A percentile compares a stretch with the other conserved stretches of the same genome.
These are phyloP conservation scores for Themeda triandra DNA, from an alignment of 176 grass and related monocot genomes.

Conservation along the genomic window DNA sequence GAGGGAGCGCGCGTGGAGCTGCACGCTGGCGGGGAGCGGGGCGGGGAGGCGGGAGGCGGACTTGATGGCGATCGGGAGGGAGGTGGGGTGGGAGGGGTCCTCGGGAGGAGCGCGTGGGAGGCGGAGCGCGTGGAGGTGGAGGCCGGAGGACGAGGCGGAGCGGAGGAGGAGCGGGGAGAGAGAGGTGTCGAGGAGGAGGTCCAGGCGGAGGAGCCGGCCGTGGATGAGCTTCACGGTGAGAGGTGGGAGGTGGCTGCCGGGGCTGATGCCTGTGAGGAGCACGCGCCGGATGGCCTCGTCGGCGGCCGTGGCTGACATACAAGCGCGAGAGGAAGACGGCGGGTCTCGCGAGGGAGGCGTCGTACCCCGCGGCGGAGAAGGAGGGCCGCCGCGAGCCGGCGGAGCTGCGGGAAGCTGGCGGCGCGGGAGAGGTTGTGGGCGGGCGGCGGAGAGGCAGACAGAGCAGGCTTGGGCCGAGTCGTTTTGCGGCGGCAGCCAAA, in stretches of 20 bases:
- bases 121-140: conserved; percentile 42
- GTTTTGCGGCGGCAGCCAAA: too few species aligned
- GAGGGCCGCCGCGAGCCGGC: too few species aligned
- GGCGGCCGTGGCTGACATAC: not conserved
- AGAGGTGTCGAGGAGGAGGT: conserved; percentile 32
- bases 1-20: conserved; percentile 49
- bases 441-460: too few species aligned
- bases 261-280: not conserved
- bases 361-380: too few species aligned
- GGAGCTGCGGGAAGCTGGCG: too few species aligned
- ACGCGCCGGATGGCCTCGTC: not conserved
- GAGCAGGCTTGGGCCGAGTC: too few species aligned
- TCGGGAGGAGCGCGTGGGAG: conserved; percentile 27
- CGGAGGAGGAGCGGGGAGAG: conserved; percentile 26
- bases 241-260: not conserved
- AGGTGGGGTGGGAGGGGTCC: conserved; percentile 47
- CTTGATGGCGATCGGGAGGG: conserved; percentile 56
- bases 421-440: too few species aligned
- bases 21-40: conserved; percentile 22
- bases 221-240: conserved; percentile 42
- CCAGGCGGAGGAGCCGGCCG: conserved; percentile 48
- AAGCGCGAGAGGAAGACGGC: not conserved
- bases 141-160: conserved; percentile 28
- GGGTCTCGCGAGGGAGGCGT: too few species aligned
- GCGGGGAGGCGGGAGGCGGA: conserved; percentile 45